These are phyloP conservation scores for Spergularia azorica DNA, from an alignment of 179 eudicot species.

Conservation along the genomic window DNA sequence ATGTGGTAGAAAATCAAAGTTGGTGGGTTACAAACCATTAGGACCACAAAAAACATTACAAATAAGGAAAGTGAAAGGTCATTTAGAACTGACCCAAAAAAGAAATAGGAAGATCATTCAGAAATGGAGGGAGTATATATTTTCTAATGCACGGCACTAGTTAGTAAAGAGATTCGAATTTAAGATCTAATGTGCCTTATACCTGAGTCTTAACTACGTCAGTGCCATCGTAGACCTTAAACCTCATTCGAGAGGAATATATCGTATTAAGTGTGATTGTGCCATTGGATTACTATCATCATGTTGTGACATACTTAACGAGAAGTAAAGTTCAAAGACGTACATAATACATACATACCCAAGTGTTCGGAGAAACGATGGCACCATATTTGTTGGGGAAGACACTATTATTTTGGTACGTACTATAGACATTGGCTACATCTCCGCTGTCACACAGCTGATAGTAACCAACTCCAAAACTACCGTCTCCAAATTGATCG, in stretches of 20 bases:
- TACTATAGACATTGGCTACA: slow-evolving; percentile 2
- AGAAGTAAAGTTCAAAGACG: not conserved
- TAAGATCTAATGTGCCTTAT: too few relatives aligned
- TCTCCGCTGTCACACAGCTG: slow-evolving; percentile 6
- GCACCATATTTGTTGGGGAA: slow-evolving; percentile 14
- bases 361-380: not conserved
- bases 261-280: too few relatives aligned
- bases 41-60: too few relatives aligned
- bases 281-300: not conserved
- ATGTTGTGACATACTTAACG: too few relatives aligned
- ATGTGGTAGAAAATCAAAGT: not conserved
- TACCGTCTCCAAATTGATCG: not conserved
- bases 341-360: slow-evolving; percentile 20
- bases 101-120: too few relatives aligned
- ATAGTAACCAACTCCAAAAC: slow-evolving; percentile 3
- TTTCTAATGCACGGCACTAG: too few relatives aligned
- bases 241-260: not conserved
- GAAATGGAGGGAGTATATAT: too few relatives aligned
- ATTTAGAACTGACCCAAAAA: too few relatives aligned
- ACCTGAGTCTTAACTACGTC: too few relatives aligned
- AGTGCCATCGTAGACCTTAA: not conserved
- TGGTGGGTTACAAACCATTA: too few relatives aligned
- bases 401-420: slow-evolving; percentile 1
- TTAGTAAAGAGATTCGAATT: not conserved
- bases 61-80: too few relatives aligned